These are phyloP conservation scores for Aspergillus thermomutatus DNA, from an alignment of 2,329 filamentous ascomycete genomes.

Conservation along the genomic window DNA sequence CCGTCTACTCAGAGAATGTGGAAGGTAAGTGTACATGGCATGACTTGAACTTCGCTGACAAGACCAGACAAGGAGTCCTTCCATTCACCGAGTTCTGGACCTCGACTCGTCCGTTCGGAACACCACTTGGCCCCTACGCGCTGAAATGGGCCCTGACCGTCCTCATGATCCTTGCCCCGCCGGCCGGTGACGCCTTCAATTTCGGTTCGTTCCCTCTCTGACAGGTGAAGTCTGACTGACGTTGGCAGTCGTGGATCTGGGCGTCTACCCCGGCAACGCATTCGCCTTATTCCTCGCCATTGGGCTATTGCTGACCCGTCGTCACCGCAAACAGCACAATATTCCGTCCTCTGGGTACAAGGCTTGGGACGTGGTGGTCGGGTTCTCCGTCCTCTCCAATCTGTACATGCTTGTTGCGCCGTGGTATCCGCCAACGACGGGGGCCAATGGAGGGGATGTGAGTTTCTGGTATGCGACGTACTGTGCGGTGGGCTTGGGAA, in stretches of 20 bases:
- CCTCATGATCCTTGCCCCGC: conserved; percentile 59
- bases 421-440: conserved; percentile 65
- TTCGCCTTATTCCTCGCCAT: conserved; percentile 57
- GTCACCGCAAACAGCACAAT: conserved; percentile 50
- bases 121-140: conserved; percentile 57
- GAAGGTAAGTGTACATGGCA: conserved; percentile 37
- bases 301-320: conserved; percentile 58
- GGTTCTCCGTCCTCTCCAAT: conserved; percentile 60
- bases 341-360: conserved; percentile 52
- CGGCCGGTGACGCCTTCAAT: conserved; percentile 63
- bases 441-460: conserved; percentile 60
- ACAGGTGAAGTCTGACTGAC: not conserved
- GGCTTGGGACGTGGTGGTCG: conserved; percentile 56
- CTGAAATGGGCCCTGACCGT: conserved; percentile 58
- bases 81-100: conserved; percentile 62
- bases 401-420: conserved; percentile 65
- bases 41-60: not conserved
- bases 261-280: conserved; percentile 56
- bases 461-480: conserved; percentile 75
- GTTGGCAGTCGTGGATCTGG: conserved; percentile 54
- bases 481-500: conserved; percentile 59
- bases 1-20: conserved; percentile 59
- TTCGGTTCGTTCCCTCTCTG: conserved; percentile 44
- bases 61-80: conserved; percentile 56
- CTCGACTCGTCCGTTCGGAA: conserved; percentile 61